phyloP scores from a whole-genome alignment of 352 stramenopile genomes.

The Globisporangium camurandrum region DNA sequence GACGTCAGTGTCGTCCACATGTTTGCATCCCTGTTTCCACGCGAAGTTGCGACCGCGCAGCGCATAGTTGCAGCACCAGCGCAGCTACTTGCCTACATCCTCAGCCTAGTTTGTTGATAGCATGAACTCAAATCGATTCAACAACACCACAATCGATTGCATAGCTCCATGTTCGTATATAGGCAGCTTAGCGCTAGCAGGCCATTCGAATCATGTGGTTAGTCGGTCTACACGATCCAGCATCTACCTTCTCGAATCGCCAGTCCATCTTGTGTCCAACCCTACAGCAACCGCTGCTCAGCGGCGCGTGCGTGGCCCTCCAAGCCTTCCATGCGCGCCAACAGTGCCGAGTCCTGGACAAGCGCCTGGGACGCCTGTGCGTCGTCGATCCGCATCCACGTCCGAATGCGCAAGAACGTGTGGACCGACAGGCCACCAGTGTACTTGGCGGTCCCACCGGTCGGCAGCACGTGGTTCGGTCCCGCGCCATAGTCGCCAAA shows the following conservation, averaged over 20 bases:
- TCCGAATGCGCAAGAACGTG: conserved; percentile 97
- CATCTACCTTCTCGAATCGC: too few relatives aligned
- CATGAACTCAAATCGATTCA: too few relatives aligned
- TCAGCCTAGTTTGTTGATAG: too few relatives aligned
- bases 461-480: conserved; percentile 99
- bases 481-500: conserved; percentile 98
- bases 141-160: neutral
- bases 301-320: conserved; percentile 76
- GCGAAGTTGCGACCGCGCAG: too few relatives aligned
- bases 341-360: conserved; percentile 90
- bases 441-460: conserved; percentile 94
- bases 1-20: too few relatives aligned
- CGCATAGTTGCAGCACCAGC: too few relatives aligned
- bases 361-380: conserved; percentile 70
- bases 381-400: conserved; percentile 97
- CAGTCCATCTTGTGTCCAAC: neutral
- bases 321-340: conserved; percentile 89
- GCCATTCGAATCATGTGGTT: too few relatives aligned
- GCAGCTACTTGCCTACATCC: too few relatives aligned
- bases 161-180: too few relatives aligned
- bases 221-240: too few relatives aligned
- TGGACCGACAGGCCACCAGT: conserved; percentile 97
- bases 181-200: too few relatives aligned
- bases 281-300: conserved; percentile 69
- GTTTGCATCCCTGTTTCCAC: neutral